phyloP scores from a whole-genome alignment of 129 eudicot species.

The Helianthus tuberosus region DNA sequence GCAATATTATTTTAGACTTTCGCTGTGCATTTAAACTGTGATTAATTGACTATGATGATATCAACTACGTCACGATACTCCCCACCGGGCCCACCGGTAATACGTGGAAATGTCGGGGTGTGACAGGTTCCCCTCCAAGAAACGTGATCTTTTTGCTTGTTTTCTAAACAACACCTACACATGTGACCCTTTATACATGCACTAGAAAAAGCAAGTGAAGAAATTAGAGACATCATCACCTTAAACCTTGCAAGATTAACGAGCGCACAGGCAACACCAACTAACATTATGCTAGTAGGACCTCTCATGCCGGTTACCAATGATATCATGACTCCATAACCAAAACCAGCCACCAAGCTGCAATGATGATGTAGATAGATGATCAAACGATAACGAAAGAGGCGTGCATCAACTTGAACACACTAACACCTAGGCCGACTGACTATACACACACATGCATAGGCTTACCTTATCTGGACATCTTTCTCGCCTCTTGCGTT shows the following conservation, averaged over 20 bases:
- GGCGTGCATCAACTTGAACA: neutral
- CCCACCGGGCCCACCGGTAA: too few species aligned
- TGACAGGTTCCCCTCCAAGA: too few species aligned
- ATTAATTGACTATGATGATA: too few species aligned
- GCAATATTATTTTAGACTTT: too few species aligned
- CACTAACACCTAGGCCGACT: neutral
- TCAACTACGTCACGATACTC: too few species aligned
- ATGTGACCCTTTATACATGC: too few species aligned
- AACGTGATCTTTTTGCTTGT: too few species aligned
- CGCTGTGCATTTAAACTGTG: too few species aligned
- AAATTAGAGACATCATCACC: neutral
- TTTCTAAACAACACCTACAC: too few species aligned
- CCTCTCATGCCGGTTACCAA: neutral
- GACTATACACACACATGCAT: neutral
- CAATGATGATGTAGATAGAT: neutral
- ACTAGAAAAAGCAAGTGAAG: too few species aligned
- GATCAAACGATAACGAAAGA: neutral
- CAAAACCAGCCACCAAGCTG: neutral
- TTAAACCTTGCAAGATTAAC: neutral
- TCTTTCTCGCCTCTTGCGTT: neutral
- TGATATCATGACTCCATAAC: neutral
- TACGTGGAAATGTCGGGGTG: too few species aligned
- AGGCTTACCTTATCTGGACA: neutral
- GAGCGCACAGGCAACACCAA: neutral
- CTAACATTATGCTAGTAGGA: neutral